Conservation (phyloP, 495 filamentous ascomycete genomes). For the Bryoglossum gracile region DNA sequence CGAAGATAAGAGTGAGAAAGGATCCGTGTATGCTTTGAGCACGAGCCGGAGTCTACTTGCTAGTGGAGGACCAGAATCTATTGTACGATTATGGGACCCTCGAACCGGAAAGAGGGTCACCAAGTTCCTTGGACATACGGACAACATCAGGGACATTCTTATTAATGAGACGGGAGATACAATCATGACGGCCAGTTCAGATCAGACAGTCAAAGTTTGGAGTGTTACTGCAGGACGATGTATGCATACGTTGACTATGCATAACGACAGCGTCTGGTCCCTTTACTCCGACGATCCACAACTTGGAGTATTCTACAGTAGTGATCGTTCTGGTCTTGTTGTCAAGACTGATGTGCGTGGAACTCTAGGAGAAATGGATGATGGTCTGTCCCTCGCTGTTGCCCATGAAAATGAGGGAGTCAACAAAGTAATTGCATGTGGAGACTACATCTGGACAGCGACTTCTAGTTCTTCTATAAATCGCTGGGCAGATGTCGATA, state of each 20-base stretch:
- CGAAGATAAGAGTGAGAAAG: conserved; percentile 79
- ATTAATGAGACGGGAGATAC: conserved; percentile 83
- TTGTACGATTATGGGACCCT: conserved; percentile 89
- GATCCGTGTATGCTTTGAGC: conserved; percentile 85
- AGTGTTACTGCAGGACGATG: conserved; percentile 89
- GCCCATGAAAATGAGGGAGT: conserved; percentile 83
- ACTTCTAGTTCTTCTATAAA: conserved; percentile 93
- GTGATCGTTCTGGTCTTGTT: conserved; percentile 82
- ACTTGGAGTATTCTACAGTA: conserved; percentile 86
- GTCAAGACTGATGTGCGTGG: conserved; percentile 87
- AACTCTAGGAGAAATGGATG: conserved; percentile 66
- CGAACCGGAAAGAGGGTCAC: conserved; percentile 83
- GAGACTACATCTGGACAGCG: conserved; percentile 86
- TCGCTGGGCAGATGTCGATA: conserved; percentile 85
- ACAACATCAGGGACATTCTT: conserved; percentile 85
- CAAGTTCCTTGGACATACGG: conserved; percentile 97
- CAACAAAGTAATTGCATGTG: conserved; percentile 71
- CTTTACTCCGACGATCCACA: conserved; percentile 82
- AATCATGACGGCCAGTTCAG: conserved; percentile 90
- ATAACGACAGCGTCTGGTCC: conserved; percentile 97
- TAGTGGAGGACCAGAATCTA: conserved; percentile 89
- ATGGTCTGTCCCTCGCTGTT: conserved; percentile 80
- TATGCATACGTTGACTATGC: conserved; percentile 97
- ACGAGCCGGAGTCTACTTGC: conserved; percentile 60
- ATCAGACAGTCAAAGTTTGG: conserved; percentile 97